These are phyloP conservation scores for Xylaria acuta DNA, from an alignment of 495 filamentous ascomycete species.

Conservation along the genomic window DNA sequence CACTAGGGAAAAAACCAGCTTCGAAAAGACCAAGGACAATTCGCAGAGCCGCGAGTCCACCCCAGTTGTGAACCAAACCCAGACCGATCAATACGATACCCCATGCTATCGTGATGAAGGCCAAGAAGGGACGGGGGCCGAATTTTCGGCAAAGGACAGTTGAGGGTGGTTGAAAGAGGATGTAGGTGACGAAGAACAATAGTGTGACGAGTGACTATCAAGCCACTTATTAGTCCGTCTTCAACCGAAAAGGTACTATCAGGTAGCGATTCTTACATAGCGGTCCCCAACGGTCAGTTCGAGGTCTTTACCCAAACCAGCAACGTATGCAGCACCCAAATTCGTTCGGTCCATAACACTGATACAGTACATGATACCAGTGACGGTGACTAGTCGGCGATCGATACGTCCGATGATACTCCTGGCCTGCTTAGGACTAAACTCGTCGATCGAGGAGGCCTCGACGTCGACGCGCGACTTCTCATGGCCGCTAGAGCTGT, in stretches of 20 bases:
- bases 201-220: conserved; percentile 57
- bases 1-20: conserved; percentile 67
- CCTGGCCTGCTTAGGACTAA: conserved; percentile 36
- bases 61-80: conserved; percentile 60
- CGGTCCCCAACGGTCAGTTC: conserved; percentile 48
- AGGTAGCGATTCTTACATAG: conserved; percentile 40
- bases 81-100: conserved; percentile 61
- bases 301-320: conserved; percentile 60
- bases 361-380: conserved; percentile 65
- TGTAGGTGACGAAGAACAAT: conserved; percentile 68
- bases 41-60: conserved; percentile 57
- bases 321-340: conserved; percentile 61
- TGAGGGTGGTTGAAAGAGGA: conserved; percentile 60
- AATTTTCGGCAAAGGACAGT: conserved; percentile 62
- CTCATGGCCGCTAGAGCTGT: conserved; percentile 31
- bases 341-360: conserved; percentile 70
- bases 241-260: neutral
- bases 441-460: conserved; percentile 30
- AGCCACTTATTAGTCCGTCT: conserved; percentile 15
- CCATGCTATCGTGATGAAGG: conserved; percentile 57
- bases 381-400: conserved; percentile 60
- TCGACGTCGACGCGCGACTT: conserved; percentile 36
- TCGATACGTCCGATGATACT: conserved; percentile 63
- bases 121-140: conserved; percentile 60
- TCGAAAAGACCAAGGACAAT: conserved; percentile 66